These are phyloP conservation scores for Ceratocystis alfenasii DNA, from an alignment of 2,329 filamentous ascomycete genomes.

Conservation along the genomic window DNA sequence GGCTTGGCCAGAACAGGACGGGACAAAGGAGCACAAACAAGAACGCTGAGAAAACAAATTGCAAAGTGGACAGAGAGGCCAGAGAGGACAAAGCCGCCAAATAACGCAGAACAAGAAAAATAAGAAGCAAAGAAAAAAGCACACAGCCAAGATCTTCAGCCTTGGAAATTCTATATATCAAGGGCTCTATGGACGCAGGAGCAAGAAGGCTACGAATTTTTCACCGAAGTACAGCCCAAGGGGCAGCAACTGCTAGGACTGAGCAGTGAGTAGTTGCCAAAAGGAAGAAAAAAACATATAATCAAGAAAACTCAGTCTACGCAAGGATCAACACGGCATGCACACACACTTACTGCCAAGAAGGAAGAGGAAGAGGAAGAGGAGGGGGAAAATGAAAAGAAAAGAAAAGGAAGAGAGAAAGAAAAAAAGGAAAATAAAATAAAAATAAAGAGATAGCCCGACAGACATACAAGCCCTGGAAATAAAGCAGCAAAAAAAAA, in stretches of 20 bases:
- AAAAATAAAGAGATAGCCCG: background rate
- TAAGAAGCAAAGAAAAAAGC: background rate
- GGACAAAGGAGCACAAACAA: too few species aligned
- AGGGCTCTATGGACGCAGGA: background rate
- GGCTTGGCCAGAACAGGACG: too few species aligned
- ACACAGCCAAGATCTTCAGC: background rate
- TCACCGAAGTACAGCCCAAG: conserved; percentile 8
- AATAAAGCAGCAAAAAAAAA: background rate
- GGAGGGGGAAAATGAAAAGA: background rate
- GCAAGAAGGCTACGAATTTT: conserved; percentile 1
- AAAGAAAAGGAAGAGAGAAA: background rate
- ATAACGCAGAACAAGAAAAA: background rate
- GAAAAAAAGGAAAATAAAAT: background rate
- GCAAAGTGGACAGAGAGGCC: too few species aligned
- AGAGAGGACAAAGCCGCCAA: too few species aligned
- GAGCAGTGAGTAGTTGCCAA: background rate
- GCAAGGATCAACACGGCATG: background rate
- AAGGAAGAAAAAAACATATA: background rate
- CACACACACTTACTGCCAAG: background rate
- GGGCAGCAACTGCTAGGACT: background rate
- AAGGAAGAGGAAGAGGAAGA: conserved; percentile 2
- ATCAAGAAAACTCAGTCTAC: background rate
- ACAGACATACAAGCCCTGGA: background rate
- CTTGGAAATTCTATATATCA: background rate
- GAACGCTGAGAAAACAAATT: too few species aligned